Conservation (phyloP, 805 yeast genomes). For the Kazachstania kunashirensis region DNA sequence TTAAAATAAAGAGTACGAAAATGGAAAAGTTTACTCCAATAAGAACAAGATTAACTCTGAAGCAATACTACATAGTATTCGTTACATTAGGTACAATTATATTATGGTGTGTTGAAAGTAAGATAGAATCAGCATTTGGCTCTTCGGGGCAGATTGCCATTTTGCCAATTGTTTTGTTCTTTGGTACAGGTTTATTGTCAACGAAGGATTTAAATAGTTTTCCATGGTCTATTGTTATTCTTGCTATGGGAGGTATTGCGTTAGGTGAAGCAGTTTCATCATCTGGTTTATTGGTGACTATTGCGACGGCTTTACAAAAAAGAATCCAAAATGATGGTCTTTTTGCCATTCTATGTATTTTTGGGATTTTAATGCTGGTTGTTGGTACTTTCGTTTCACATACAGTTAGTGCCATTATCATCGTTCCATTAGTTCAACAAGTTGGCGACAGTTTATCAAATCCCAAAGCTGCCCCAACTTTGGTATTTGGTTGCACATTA, state of each 20-base stretch:
- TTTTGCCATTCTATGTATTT: conserved; percentile 65
- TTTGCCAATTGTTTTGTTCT: conserved; percentile 74
- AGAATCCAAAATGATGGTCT: conserved; percentile 52
- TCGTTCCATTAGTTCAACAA: conserved; percentile 81
- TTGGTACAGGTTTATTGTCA: conserved; percentile 78
- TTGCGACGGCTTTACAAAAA: conserved; percentile 60
- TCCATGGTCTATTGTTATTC: conserved; percentile 90
- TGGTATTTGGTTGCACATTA: conserved; percentile 41
- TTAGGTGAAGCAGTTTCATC: conserved; percentile 90
- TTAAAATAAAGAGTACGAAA: conserved; percentile 40
- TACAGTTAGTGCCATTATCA: conserved; percentile 90
- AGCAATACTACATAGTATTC: conserved; percentile 63
- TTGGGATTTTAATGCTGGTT: conserved; percentile 72
- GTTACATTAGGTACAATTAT: conserved; percentile 67
- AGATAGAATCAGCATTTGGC: conserved; percentile 65
- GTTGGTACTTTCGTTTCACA: conserved; percentile 95
- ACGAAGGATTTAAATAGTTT: conserved; percentile 87
- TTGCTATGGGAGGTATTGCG: conserved; percentile 97
- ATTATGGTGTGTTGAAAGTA: conserved; percentile 82
- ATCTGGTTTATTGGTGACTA: conserved; percentile 73
- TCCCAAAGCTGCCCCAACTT: conserved; percentile 55
- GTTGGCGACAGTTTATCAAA: conserved; percentile 63
- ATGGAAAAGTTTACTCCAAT: conserved; percentile 41
- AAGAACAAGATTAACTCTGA: conserved; percentile 52
- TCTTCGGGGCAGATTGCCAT: conserved; percentile 89